phyloP scores from a whole-genome alignment of 306 rosid genomes.

The Inga leiocalycina region DNA sequence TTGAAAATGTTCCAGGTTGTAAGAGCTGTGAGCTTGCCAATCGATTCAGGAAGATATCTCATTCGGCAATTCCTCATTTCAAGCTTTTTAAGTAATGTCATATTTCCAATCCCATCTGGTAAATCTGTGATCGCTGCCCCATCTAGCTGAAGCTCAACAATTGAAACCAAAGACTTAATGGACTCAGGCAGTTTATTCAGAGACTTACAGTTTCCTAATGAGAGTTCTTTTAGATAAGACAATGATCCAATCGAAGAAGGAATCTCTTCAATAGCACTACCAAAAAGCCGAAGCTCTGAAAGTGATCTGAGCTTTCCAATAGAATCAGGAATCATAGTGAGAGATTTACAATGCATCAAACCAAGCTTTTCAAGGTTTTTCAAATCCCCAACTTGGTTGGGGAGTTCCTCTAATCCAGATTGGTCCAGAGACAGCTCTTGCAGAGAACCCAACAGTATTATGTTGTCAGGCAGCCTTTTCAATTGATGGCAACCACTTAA shows the following conservation, averaged over 20 bases:
- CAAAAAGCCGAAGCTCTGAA: no score
- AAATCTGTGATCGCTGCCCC: slow-evolving; percentile 50
- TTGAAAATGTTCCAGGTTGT: slow-evolving; percentile 40
- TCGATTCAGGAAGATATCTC: slow-evolving; percentile 54
- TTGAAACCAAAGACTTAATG: slow-evolving; percentile 41
- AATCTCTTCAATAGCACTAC: no score
- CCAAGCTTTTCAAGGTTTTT: no score
- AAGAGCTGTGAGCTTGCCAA: slow-evolving; percentile 52
- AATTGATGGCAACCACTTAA: slow-evolving; percentile 43
- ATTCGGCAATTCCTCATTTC: slow-evolving; percentile 56
- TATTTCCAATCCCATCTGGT: slow-evolving; percentile 56
- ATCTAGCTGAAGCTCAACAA: slow-evolving; percentile 49
- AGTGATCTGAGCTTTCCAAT: no score
- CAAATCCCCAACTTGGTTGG: no score
- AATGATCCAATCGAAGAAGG: slow-evolving; percentile 59
- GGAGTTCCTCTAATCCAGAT: no score
- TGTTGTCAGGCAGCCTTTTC: slow-evolving; percentile 47
- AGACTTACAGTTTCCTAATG: slow-evolving; percentile 40
- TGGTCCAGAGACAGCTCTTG: slow-evolving; percentile 53
- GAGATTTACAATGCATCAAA: no score
- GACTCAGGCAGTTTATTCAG: slow-evolving; percentile 49
- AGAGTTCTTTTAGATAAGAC: slow-evolving; percentile 41
- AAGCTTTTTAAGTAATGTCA: slow-evolving; percentile 57
- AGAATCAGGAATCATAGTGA: no score
- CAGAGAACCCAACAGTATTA: slow-evolving; percentile 52